phyloP scores from a whole-genome alignment of 2,329 filamentous ascomycete genomes.

The Ceratocystis diversiconidia region DNA sequence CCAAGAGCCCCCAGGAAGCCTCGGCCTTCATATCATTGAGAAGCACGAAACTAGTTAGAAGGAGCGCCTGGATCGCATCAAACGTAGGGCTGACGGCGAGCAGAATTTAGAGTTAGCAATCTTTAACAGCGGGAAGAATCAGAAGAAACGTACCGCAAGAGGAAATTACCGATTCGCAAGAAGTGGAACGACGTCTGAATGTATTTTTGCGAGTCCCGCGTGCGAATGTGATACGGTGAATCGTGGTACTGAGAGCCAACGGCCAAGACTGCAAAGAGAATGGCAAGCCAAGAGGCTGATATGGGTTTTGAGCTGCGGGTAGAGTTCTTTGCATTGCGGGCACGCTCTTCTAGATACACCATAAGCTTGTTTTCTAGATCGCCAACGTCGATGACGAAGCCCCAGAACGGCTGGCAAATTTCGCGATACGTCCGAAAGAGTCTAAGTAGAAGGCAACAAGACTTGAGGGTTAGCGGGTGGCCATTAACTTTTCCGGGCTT shows the following conservation, averaged over 20 bases:
- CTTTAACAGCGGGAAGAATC: neutral
- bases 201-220: constrained; percentile 44
- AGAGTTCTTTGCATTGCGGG: constrained; percentile 37
- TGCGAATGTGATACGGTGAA: constrained; percentile 46
- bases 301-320: constrained; percentile 36
- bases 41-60: constrained; percentile 48
- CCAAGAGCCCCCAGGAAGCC: constrained; percentile 51
- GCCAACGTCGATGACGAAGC: constrained; percentile 51
- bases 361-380: constrained; percentile 51
- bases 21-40: constrained; percentile 58
- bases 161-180: constrained; percentile 46
- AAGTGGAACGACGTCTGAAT: constrained; percentile 53
- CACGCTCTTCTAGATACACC: constrained; percentile 50
- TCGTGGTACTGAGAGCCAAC: constrained; percentile 55
- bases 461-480: constrained; percentile 8
- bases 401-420: constrained; percentile 54
- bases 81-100: constrained; percentile 39
- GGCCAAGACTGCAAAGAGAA: constrained; percentile 49
- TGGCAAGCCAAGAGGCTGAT: constrained; percentile 51
- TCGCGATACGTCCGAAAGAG: constrained; percentile 53
- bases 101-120: neutral
- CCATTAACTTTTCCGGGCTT: neutral
- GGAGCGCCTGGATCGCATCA: constrained; percentile 49
- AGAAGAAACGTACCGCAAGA: constrained; percentile 34
- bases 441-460: constrained; percentile 25